phyloP scores from a whole-genome alignment of 495 filamentous ascomycete species.

The Podospora bellae-mahoneyi region DNA sequence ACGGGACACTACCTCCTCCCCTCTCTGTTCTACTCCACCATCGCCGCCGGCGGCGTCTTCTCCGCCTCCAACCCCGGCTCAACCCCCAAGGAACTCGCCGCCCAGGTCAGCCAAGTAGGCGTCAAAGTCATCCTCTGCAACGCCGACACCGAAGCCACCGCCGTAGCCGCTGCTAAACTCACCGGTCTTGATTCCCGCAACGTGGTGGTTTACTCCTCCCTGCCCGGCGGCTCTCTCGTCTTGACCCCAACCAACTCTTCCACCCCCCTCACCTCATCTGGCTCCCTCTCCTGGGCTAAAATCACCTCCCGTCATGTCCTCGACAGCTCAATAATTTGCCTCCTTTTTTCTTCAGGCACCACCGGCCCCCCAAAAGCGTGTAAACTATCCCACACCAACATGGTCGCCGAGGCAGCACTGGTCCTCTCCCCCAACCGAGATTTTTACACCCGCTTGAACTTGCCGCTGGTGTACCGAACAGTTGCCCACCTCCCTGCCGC shows the following conservation, averaged over 20 bases:
- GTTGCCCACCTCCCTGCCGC: slow-evolving; percentile 52
- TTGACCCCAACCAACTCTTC: slow-evolving; percentile 9
- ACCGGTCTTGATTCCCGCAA: slow-evolving; percentile 49
- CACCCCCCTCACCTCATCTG: slow-evolving; percentile 24
- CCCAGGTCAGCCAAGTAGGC: slow-evolving; percentile 41
- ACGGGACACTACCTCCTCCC: slow-evolving; percentile 48
- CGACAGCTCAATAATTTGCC: slow-evolving; percentile 45
- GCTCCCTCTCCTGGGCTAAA: slow-evolving; percentile 39
- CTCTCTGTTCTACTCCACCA: slow-evolving; percentile 45
- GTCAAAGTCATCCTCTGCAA: slow-evolving; percentile 56
- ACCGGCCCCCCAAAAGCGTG: slow-evolving; percentile 82
- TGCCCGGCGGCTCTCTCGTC: slow-evolving; percentile 13
- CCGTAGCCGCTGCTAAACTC: slow-evolving; percentile 56
- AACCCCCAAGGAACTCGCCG: slow-evolving; percentile 42
- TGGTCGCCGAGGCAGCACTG: slow-evolving; percentile 43
- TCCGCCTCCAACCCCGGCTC: slow-evolving; percentile 42
- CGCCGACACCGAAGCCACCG: slow-evolving; percentile 48
- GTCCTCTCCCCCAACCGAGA: slow-evolving; percentile 18
- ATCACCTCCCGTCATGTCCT: slow-evolving; percentile 38
- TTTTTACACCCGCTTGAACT: slow-evolving; percentile 5
- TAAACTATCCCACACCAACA: slow-evolving; percentile 67
- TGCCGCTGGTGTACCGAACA: slow-evolving; percentile 29
- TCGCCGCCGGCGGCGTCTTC: slow-evolving; percentile 52
- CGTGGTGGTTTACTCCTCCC: slow-evolving; percentile 35
- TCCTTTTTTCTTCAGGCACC: slow-evolving; percentile 85